Conservation (phyloP, 495 filamentous ascomycete species). For the Endocarpon pusillum region DNA sequence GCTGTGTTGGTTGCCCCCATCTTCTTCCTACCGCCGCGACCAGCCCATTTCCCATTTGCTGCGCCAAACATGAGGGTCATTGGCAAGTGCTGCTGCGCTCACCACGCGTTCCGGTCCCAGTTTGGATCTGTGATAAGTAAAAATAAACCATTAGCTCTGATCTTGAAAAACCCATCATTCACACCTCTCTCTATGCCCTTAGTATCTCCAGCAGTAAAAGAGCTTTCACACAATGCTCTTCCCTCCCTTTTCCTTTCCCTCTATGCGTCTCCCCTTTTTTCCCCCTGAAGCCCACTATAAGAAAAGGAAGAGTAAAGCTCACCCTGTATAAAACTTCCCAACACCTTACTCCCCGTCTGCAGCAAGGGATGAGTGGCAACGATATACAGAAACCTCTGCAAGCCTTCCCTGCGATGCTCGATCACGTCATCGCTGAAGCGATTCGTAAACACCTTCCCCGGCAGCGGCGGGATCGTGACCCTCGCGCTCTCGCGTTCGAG, state of each 20-base stretch:
- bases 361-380: conserved; percentile 90
- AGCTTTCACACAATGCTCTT: not conserved
- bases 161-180: conserved; percentile 16
- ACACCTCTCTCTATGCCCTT: conserved; percentile 23
- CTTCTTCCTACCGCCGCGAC: too few relatives aligned
- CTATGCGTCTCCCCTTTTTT: not conserved
- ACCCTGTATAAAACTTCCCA: conserved; percentile 95
- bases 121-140: conserved; percentile 39
- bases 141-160: conserved; percentile 8
- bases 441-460: conserved; percentile 96
- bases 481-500: conserved; percentile 86
- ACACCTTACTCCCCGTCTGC: conserved; percentile 93
- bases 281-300: conserved; percentile 3
- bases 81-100: too few relatives aligned
- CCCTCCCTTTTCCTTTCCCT: not conserved
- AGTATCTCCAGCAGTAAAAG: conserved; percentile 2
- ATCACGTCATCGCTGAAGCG: conserved; percentile 97
- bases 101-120: conserved; percentile 71
- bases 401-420: conserved; percentile 77
- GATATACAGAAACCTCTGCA: conserved; percentile 94
- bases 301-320: conserved; percentile 17
- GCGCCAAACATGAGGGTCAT: too few relatives aligned
- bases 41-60: too few relatives aligned
- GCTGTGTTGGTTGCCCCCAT: too few relatives aligned
- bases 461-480: conserved; percentile 88